Conservation (phyloP, 176 grass and related monocot species). For the Avena atlantica region DNA sequence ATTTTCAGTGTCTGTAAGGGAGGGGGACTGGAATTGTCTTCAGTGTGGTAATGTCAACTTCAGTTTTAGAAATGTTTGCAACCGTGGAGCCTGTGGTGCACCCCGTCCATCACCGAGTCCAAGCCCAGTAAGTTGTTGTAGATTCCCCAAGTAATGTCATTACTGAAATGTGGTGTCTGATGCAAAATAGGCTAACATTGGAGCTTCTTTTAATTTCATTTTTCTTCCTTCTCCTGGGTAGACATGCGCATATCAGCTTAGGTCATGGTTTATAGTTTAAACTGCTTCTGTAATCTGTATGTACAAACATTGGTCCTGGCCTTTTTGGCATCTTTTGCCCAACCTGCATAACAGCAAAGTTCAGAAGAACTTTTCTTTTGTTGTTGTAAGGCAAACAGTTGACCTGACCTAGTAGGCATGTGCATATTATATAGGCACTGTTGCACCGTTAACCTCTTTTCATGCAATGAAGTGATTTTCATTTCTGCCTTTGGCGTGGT, state of each 20-base stretch:
- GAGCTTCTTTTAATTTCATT: background rate
- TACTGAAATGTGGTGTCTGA: conserved; percentile 49
- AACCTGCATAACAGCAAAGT: background rate
- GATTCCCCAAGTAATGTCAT: conserved; percentile 59
- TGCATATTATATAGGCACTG: background rate
- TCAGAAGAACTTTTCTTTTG: conserved; percentile 10
- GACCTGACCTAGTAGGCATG: background rate
- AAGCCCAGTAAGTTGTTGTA: conserved; percentile 80
- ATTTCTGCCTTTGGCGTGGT: background rate
- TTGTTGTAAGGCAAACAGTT: background rate
- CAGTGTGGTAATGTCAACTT: conserved; percentile 99
- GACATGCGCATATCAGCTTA: background rate
- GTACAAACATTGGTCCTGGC: background rate
- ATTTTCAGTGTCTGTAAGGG: conserved; percentile 79
- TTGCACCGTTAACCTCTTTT: conserved; percentile 1
- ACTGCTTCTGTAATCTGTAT: conserved; percentile 10
- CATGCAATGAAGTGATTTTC: background rate
- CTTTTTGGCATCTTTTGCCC: background rate
- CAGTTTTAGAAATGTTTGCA: conserved; percentile 97
- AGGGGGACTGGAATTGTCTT: conserved; percentile 93
- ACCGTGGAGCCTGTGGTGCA: conserved; percentile 86
- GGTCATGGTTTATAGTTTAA: background rate
- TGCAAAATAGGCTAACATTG: background rate
- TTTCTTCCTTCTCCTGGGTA: background rate
- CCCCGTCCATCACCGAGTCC: conserved; percentile 83